Evolutionary conservation across 441 rosid species (phyloP).

Genomic region (Rhodomyrtus psidioides): DNA sequence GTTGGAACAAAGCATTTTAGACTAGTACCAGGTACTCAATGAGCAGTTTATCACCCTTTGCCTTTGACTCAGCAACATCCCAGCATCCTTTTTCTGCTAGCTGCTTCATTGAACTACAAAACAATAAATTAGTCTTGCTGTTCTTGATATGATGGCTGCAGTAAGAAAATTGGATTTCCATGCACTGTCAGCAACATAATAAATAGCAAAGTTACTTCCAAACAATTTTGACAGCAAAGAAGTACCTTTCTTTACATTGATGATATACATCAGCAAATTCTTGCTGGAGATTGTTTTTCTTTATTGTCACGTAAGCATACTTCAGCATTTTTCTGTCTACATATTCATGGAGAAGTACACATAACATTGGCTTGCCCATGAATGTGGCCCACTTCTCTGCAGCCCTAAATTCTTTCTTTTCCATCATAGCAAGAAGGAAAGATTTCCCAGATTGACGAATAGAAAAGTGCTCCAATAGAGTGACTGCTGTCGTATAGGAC

Average conservation of each 20-base stretch:
- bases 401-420: slow-evolving; percentile 57
- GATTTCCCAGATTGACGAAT: slow-evolving; percentile 65
- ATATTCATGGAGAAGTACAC: slow-evolving; percentile 62
- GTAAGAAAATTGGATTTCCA: background rate
- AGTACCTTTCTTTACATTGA: slow-evolving; percentile 73
- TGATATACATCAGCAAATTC: slow-evolving; percentile 68
- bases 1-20: background rate
- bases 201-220: background rate
- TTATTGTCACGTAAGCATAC: slow-evolving; percentile 57
- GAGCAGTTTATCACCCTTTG: slow-evolving; percentile 56
- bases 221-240: background rate
- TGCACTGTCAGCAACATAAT: background rate
- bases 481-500: slow-evolving; percentile 70
- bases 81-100: slow-evolving; percentile 84
- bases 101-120: slow-evolving; percentile 57
- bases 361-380: slow-evolving; percentile 78
- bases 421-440: slow-evolving; percentile 68
- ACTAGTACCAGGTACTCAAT: slow-evolving; percentile 61
- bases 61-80: slow-evolving; percentile 84
- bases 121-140: background rate
- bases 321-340: slow-evolving; percentile 62
- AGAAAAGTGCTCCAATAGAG: slow-evolving; percentile 70
- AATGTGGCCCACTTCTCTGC: slow-evolving; percentile 93
- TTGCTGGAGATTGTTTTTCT: slow-evolving; percentile 60
- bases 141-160: background rate